A percentile compares a stretch with the other conserved stretches of the same genome.
Conservation (phyloP, 2,329 filamentous ascomycete genomes). For the Stylonectria norvegica region DNA sequence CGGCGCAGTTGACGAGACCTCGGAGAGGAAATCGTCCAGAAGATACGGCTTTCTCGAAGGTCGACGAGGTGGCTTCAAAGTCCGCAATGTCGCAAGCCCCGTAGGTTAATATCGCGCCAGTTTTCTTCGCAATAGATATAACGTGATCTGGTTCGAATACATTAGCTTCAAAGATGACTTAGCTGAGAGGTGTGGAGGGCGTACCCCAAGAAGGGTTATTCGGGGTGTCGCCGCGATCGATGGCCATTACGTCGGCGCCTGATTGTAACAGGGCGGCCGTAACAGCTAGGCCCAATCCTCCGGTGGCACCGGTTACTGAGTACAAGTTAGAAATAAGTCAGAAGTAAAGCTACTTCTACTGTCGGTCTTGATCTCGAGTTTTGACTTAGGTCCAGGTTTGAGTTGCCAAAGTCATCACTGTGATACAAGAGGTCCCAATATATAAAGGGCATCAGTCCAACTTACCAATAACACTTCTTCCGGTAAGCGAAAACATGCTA, state of each 20-base stretch:
- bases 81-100: neutral
- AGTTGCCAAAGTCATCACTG: no score
- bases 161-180: no score
- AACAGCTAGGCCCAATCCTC: neutral
- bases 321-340: neutral
- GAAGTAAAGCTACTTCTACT: no score
- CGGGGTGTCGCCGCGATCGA: neutral
- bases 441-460: neutral
- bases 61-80: neutral
- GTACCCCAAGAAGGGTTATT: neutral
- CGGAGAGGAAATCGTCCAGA: neutral
- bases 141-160: neutral
- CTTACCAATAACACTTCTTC: neutral
- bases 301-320: neutral
- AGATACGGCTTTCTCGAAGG: neutral
- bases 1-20: neutral
- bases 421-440: no score
- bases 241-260: neutral
- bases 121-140: neutral
- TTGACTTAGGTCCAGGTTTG: no score
- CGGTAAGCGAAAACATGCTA: neutral
- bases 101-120: neutral
- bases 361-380: no score
- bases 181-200: no score
- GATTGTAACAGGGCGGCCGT: neutral